A percentile compares a stretch with the other conserved stretches of the same genome.
phyloP scores from a whole-genome alignment of 805 yeast genomes.

The Schwanniomyces sp. region DNA sequence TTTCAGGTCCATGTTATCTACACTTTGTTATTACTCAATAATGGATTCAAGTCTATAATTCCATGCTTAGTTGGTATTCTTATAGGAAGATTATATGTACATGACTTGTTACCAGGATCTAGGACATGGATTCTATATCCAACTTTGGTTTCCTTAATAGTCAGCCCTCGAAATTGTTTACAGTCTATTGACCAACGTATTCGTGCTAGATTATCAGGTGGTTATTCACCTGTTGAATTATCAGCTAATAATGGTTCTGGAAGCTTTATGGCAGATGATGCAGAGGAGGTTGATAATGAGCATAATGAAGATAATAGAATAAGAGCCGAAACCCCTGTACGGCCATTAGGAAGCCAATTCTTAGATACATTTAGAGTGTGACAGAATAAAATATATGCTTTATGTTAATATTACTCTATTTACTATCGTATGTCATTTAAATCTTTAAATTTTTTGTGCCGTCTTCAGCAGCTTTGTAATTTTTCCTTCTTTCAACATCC shows the following conservation, averaged over 20 bases:
- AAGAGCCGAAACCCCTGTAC: constrained; percentile 57
- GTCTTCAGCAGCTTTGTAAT: constrained; percentile 39
- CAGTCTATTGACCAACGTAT: neutral
- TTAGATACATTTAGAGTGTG: constrained; percentile 57
- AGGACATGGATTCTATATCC: constrained; percentile 33
- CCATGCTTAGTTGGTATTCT: constrained; percentile 38
- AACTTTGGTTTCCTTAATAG: constrained; percentile 22
- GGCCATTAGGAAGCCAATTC: constrained; percentile 62
- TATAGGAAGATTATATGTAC: constrained; percentile 34
- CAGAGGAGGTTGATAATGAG: constrained; percentile 22
- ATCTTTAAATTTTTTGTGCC: constrained; percentile 27
- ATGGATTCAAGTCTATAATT: constrained; percentile 33
- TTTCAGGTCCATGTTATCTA: constrained; percentile 40
- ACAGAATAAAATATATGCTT: constrained; percentile 4
- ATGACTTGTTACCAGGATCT: constrained; percentile 38
- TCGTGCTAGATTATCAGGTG: constrained; percentile 2
- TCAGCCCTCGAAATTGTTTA: constrained; percentile 22
- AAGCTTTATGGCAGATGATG: constrained; percentile 2
- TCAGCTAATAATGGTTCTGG: constrained; percentile 1
- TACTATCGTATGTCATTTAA: constrained; percentile 1
- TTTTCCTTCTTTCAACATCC: constrained; percentile 78
- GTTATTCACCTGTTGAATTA: constrained; percentile 6
- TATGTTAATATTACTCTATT: neutral
- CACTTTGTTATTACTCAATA: constrained; percentile 35
- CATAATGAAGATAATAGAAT: constrained; percentile 27